Evolutionary conservation across 169 alveolate species (phyloP).

Genomic region (Sarcocystis neurona): DNA sequence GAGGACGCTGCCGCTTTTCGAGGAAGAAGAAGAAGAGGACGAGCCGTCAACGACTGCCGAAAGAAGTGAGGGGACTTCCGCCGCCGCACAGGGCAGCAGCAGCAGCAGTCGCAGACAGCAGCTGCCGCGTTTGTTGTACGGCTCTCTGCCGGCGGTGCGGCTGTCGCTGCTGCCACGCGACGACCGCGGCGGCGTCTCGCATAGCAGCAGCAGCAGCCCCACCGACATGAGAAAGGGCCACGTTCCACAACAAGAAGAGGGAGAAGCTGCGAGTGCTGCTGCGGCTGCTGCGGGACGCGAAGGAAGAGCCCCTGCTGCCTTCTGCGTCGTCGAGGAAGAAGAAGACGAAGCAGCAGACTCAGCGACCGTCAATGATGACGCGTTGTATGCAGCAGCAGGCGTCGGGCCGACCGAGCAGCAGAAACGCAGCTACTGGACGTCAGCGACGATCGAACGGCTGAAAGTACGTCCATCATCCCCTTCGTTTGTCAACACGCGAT

Average conservation of each 20-base stretch:
- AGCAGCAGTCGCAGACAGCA: too few species aligned
- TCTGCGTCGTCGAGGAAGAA: too few species aligned
- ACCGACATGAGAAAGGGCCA: neutral
- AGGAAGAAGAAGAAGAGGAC: conserved; percentile 42
- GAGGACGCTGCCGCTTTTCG: conserved; percentile 30
- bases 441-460: neutral
- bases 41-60: neutral
- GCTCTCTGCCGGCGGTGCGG: conserved; percentile 8
- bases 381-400: conserved; percentile 9
- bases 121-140: too few species aligned
- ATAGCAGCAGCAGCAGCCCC: conserved; percentile 63
- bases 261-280: conserved; percentile 31
- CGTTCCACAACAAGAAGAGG: conserved; percentile 30
- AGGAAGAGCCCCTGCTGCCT: too few species aligned
- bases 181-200: too few species aligned
- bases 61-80: neutral
- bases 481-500: too few species aligned
- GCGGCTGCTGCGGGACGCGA: too few species aligned
- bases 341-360: conserved; percentile 58
- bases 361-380: neutral
- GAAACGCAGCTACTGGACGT: conserved; percentile 5
- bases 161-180: conserved; percentile 18
- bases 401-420: neutral
- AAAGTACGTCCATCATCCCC: too few species aligned
- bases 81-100: too few species aligned